A percentile compares a stretch with the other conserved stretches of the same genome.
phyloP scores from a whole-genome alignment of 257 asterid species.

The Gardenia jasminoides region DNA sequence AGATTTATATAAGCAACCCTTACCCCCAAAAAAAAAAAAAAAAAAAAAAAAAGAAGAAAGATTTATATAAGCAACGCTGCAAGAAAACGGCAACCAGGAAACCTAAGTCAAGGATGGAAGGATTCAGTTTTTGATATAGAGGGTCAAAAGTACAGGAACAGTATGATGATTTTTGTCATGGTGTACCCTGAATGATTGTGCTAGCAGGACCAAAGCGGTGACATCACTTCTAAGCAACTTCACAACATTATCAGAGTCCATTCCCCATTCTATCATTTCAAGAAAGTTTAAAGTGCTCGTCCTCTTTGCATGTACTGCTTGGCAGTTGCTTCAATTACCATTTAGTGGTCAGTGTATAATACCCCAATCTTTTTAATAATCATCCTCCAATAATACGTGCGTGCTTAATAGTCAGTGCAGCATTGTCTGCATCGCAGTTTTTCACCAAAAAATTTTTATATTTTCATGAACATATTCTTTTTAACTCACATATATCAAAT shows the following conservation, averaged over 20 bases:
- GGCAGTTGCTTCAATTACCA: neutral
- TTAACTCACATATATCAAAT: too few species aligned
- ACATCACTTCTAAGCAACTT: slow-evolving; percentile 8
- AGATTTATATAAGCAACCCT: neutral
- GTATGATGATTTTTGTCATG: slow-evolving; percentile 7
- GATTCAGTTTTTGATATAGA: neutral
- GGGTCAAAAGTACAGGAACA: slow-evolving; percentile 3
- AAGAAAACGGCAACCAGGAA: neutral
- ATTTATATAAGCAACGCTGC: neutral
- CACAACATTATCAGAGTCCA: neutral
- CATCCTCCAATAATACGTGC: neutral
- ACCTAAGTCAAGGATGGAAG: slow-evolving; percentile 5
- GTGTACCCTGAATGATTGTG: neutral
- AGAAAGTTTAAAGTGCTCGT: neutral
- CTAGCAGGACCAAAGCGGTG: neutral
- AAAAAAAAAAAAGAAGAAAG: too few species aligned
- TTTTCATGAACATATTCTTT: too few species aligned
- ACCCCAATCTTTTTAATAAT: neutral
- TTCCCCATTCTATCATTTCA: neutral
- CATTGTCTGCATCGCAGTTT: too few species aligned
- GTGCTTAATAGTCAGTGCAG: too few species aligned
- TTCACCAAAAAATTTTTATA: too few species aligned
- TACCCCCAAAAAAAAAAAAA: too few species aligned
- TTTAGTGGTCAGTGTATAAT: neutral
- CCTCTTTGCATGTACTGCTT: neutral